Evolutionary conservation across 441 rosid genomes (phyloP).

Genomic region (Eruca vesicaria): DNA sequence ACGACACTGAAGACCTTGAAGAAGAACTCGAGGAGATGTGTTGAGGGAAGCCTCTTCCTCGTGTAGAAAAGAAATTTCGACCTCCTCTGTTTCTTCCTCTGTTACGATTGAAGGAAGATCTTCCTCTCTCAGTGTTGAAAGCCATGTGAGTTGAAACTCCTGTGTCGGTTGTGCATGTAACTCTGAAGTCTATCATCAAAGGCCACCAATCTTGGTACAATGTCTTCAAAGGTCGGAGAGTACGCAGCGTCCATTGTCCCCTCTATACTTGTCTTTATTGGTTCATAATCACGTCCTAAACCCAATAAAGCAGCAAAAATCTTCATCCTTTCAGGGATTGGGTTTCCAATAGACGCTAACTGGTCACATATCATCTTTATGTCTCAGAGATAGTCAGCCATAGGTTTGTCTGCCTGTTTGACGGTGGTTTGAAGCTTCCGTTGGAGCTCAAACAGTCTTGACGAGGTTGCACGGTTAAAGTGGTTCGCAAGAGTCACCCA

Average conservation of each 20-base stretch:
- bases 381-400: too few species aligned
- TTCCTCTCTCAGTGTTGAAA: neutral
- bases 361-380: too few species aligned
- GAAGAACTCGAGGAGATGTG: neutral
- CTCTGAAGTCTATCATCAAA: neutral
- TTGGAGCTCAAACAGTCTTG: too few species aligned
- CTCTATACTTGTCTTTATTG: too few species aligned
- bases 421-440: too few species aligned
- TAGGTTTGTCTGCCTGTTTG: too few species aligned
- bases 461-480: too few species aligned
- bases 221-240: neutral
- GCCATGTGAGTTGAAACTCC: neutral
- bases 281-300: too few species aligned
- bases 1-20: neutral
- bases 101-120: neutral
- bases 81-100: neutral
- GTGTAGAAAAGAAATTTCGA: neutral
- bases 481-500: too few species aligned
- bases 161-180: neutral
- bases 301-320: too few species aligned
- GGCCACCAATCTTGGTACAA: neutral
- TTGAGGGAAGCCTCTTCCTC: neutral
- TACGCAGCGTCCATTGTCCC: neutral
- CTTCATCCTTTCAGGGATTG: too few species aligned
- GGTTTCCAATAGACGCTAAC: too few species aligned